phyloP scores from a whole-genome alignment of 306 rosid genomes.

The Citrullus mucosospermus region DNA sequence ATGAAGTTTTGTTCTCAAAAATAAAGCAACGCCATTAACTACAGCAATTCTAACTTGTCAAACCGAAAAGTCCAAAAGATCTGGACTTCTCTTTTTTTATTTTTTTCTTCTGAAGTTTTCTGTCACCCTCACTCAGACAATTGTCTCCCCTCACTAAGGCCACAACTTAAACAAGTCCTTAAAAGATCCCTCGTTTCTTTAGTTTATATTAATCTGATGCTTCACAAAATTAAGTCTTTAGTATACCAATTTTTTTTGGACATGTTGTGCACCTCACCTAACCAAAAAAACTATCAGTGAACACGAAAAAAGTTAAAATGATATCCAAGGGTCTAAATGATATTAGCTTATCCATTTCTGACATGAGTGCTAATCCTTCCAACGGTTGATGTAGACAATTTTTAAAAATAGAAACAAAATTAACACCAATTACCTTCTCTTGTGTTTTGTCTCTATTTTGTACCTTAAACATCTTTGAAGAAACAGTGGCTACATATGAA shows the following conservation, averaged over 20 bases:
- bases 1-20: not conserved
- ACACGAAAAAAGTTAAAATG: not conserved
- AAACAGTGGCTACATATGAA: slow-evolving; percentile 40
- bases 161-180: not conserved
- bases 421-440: slow-evolving; percentile 37
- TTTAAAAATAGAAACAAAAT: not conserved
- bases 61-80: not conserved
- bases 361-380: not conserved
- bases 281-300: not conserved
- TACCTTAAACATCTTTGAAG: slow-evolving; percentile 69
- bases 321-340: not conserved
- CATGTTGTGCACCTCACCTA: not conserved
- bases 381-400: not conserved
- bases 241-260: not conserved
- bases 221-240: not conserved
- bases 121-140: not conserved
- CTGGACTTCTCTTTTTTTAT: not conserved
- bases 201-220: not conserved
- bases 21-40: not conserved
- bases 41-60: not conserved
- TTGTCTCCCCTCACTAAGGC: not conserved
- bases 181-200: not conserved
- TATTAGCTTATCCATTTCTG: not conserved
- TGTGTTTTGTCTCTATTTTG: slow-evolving; percentile 48
- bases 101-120: not conserved